Evolutionary conservation across 2,329 filamentous ascomycete genomes (phyloP).

Genomic region (Bipolaris gigantea): DNA sequence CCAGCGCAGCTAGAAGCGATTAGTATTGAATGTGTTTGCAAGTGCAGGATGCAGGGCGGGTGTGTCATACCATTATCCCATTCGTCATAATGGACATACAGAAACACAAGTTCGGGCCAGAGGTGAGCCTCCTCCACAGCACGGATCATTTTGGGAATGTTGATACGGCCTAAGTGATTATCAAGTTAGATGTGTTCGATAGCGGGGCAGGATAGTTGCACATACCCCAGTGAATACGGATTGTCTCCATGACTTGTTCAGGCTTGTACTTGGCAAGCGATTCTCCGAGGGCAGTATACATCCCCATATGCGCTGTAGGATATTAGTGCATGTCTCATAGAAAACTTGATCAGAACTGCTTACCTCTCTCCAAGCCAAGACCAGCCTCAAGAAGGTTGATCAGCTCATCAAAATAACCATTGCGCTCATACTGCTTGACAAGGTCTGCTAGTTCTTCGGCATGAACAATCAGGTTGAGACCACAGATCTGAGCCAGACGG

Average conservation of each 20-base stretch:
- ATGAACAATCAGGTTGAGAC: slow-evolving; percentile 96
- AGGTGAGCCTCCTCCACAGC: slow-evolving; percentile 92
- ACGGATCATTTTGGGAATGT: slow-evolving; percentile 94
- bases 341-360: neutral
- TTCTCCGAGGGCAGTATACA: slow-evolving; percentile 93
- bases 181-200: neutral
- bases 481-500: slow-evolving; percentile 96
- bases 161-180: slow-evolving; percentile 65
- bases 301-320: slow-evolving; percentile 72
- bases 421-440: slow-evolving; percentile 93
- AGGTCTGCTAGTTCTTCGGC: slow-evolving; percentile 92
- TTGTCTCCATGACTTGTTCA: slow-evolving; percentile 95
- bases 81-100: slow-evolving; percentile 98
- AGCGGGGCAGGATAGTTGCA: neutral
- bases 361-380: slow-evolving; percentile 78
- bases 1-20: slow-evolving; percentile 67
- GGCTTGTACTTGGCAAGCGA: slow-evolving; percentile 89
- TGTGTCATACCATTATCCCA: slow-evolving; percentile 69
- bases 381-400: slow-evolving; percentile 93
- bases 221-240: slow-evolving; percentile 89
- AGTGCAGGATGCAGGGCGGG: too few species aligned
- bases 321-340: neutral
- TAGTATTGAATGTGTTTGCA: too few species aligned
- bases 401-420: slow-evolving; percentile 98
- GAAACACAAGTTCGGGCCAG: slow-evolving; percentile 90